Conservation (phyloP, 2,329 filamentous ascomycete genomes). For the Xylaria multiplex region DNA sequence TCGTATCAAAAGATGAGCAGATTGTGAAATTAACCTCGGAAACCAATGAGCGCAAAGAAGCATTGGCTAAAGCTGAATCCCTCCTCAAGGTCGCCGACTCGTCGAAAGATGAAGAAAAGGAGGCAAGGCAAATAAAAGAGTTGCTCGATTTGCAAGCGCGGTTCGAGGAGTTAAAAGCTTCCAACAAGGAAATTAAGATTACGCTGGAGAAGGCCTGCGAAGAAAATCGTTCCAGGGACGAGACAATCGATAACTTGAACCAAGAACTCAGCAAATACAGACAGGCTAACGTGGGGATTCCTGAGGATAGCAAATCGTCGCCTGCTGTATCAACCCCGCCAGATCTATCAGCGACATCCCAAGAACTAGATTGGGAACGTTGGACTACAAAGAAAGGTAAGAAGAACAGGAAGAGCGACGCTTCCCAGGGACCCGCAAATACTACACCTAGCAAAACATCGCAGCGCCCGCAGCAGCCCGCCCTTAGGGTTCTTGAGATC, state of each 20-base stretch:
- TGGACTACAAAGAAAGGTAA: conserved; percentile 87
- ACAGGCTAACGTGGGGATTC: conserved; percentile 51
- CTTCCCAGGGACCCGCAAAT: conserved; percentile 56
- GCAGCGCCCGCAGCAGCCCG: conserved; percentile 50
- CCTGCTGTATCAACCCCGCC: no score
- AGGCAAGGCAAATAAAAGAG: conserved; percentile 9
- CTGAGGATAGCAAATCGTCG: no score
- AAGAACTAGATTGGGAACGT: not conserved
- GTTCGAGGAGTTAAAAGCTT: conserved; percentile 42
- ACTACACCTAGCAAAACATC: conserved; percentile 51
- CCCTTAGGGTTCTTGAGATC: conserved; percentile 45
- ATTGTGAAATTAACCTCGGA: conserved; percentile 76
- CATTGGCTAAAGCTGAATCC: conserved; percentile 68
- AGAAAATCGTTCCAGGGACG: conserved; percentile 45
- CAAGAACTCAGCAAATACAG: conserved; percentile 54
- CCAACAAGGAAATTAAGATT: conserved; percentile 43
- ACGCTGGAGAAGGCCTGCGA: conserved; percentile 54
- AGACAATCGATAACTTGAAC: conserved; percentile 57
- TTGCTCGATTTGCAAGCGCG: not conserved
- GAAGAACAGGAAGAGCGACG: conserved; percentile 85
- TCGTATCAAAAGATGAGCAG: conserved; percentile 75
- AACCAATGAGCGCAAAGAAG: conserved; percentile 73
- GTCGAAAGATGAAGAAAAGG: conserved; percentile 44
- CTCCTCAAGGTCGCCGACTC: conserved; percentile 69
- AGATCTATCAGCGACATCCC: no score